Percentiles rank a stretch among this genome's conserved stretches.
Conservation (phyloP, 352 stramenopile genomes). For the Globisporangium rhizosaccharum region DNA sequence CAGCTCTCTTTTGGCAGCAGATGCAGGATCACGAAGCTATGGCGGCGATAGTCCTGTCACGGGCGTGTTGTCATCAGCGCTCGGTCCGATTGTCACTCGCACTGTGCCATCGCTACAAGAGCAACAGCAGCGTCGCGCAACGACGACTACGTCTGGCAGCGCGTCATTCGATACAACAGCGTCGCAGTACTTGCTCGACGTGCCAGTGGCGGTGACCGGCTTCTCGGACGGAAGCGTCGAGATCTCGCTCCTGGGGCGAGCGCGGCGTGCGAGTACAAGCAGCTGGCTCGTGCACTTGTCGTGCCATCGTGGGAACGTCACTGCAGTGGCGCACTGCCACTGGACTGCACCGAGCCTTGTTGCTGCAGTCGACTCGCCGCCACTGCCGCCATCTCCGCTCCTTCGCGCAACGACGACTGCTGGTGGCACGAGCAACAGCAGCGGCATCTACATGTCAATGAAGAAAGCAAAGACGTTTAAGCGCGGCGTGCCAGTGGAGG, state of each 20-base stretch:
- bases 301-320: constrained; percentile 38
- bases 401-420: neutral
- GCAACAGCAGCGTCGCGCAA: neutral
- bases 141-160: constrained; percentile 1
- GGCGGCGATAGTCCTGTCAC: constrained; percentile 6
- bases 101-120: neutral
- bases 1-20: neutral
- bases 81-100: constrained; percentile 21
- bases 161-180: constrained; percentile 1
- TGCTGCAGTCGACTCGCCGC: neutral
- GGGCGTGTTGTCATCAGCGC: constrained; percentile 23
- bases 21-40: neutral
- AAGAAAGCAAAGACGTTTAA: constrained; percentile 16
- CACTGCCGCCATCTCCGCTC: neutral
- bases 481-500: constrained; percentile 21
- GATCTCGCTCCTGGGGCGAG: constrained; percentile 25
- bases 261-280: constrained; percentile 5
- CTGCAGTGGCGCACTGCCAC: constrained; percentile 40
- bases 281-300: constrained; percentile 11
- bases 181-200: constrained; percentile 45
- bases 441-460: constrained; percentile 15
- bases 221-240: constrained; percentile 46
- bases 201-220: constrained; percentile 45
- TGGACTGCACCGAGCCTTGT: constrained; percentile 16
- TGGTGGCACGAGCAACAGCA: neutral